Evolutionary conservation across 1,284 basidiomycete species (phyloP).

Genomic region (Heterobasidion parviporum): DNA sequence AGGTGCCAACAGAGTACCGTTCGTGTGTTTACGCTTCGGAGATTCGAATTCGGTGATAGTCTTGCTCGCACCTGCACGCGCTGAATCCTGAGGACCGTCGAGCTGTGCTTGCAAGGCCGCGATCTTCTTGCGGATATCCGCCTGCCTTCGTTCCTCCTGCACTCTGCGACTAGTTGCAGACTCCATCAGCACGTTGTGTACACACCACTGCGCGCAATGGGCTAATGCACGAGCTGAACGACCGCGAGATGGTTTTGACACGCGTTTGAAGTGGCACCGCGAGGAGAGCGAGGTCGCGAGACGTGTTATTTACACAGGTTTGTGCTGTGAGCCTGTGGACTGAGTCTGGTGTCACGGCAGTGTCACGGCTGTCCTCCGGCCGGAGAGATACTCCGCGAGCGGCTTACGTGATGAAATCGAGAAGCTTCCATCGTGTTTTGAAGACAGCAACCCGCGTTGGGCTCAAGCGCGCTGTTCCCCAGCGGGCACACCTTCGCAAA

Average conservation of each 20-base stretch:
- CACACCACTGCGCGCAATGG: not conserved
- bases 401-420: not conserved
- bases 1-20: slow-evolving; percentile 34
- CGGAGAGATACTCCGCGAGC: not conserved
- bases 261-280: not conserved
- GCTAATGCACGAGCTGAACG: not conserved
- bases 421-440: not conserved
- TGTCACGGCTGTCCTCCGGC: not conserved
- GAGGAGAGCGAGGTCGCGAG: not conserved
- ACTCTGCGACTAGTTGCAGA: slow-evolving; percentile 21
- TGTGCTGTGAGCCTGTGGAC: slow-evolving; percentile 4
- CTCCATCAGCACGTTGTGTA: slow-evolving; percentile 21
- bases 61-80: slow-evolving; percentile 9
- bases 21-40: slow-evolving; percentile 41
- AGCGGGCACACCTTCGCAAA: not conserved
- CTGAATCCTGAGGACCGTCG: slow-evolving; percentile 13
- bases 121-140: slow-evolving; percentile 34
- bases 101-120: slow-evolving; percentile 34
- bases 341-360: not conserved
- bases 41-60: slow-evolving; percentile 17
- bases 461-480: not conserved
- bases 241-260: not conserved
- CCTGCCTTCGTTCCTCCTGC: slow-evolving; percentile 22
- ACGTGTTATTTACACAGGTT: slow-evolving; percentile 19
- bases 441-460: not conserved